A percentile compares a stretch with the other conserved stretches of the same genome.
These are phyloP conservation scores for Phytophthora chlamydospora DNA, from an alignment of 352 stramenopile genomes.

Conservation along the genomic window DNA sequence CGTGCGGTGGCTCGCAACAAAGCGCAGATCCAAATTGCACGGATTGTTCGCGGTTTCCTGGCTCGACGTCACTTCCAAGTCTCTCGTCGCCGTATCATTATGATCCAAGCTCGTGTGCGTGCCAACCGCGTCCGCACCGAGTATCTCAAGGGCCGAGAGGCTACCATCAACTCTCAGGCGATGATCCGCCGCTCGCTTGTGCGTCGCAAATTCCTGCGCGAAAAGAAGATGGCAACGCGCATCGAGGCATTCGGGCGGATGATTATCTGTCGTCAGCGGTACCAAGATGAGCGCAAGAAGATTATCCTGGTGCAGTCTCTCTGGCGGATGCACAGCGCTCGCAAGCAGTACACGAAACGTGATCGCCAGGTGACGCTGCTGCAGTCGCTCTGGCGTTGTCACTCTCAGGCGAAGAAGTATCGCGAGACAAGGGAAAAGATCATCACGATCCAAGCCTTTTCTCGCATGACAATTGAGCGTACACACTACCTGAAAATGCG, in stretches of 20 bases:
- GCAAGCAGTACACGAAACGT: slow-evolving; percentile 57
- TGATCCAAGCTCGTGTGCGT: slow-evolving; percentile 88
- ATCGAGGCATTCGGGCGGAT: slow-evolving; percentile 86
- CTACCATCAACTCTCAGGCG: slow-evolving; percentile 87
- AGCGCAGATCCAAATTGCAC: slow-evolving; percentile 78
- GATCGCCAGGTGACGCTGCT: slow-evolving; percentile 65
- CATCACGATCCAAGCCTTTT: slow-evolving; percentile 69
- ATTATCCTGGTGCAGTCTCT: slow-evolving; percentile 84
- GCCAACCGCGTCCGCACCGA: slow-evolving; percentile 87
- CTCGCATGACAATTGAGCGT: slow-evolving; percentile 66
- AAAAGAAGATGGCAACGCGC: slow-evolving; percentile 90
- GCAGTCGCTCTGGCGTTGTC: slow-evolving; percentile 83
- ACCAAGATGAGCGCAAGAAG: slow-evolving; percentile 60
- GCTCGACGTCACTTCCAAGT: slow-evolving; percentile 61
- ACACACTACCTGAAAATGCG: slow-evolving; percentile 60
- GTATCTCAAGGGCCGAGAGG: slow-evolving; percentile 86
- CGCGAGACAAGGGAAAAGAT: slow-evolving; percentile 63
- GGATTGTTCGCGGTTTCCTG: slow-evolving; percentile 76
- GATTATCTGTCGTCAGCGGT: slow-evolving; percentile 76
- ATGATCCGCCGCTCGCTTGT: slow-evolving; percentile 88
- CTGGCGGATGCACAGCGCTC: slow-evolving; percentile 75
- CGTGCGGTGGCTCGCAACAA: slow-evolving; percentile 77
- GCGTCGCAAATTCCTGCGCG: slow-evolving; percentile 75
- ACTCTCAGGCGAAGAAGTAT: slow-evolving; percentile 63
- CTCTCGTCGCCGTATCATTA: slow-evolving; percentile 70